Percentiles rank a stretch among this genome's conserved stretches.
Evolutionary conservation across 2,329 filamentous ascomycete genomes (phyloP).

Genomic region (Beauveria medogensis): DNA sequence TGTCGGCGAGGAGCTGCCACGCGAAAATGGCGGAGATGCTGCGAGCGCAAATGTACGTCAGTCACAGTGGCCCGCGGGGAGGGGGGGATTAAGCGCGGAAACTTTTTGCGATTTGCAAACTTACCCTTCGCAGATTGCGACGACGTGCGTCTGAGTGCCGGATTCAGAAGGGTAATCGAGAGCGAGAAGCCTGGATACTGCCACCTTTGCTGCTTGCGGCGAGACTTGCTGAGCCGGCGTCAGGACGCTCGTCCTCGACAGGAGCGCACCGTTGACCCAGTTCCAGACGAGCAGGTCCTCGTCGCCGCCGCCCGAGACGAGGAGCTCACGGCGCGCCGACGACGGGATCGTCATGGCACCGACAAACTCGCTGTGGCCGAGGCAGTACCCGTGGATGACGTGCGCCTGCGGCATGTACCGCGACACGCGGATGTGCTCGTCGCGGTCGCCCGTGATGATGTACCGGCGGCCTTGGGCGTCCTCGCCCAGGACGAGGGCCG

Average conservation of each 20-base stretch:
- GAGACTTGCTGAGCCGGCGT: constrained; percentile 30
- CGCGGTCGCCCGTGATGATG: constrained; percentile 49
- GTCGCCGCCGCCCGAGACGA: constrained; percentile 86
- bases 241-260: constrained; percentile 47
- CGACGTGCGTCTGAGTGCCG: constrained; percentile 24
- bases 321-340: constrained; percentile 42
- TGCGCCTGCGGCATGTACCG: constrained; percentile 74
- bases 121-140: constrained; percentile 37
- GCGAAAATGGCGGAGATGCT: constrained; percentile 57
- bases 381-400: constrained; percentile 81
- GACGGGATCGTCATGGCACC: constrained; percentile 62
- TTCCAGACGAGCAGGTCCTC: constrained; percentile 72
- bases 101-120: constrained; percentile 19
- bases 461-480: constrained; percentile 33
- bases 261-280: constrained; percentile 54
- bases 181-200: constrained; percentile 37
- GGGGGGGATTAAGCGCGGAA: no score
- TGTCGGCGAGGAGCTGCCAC: constrained; percentile 45
- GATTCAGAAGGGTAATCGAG: constrained; percentile 23
- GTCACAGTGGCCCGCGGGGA: neutral
- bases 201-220: constrained; percentile 32
- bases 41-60: neutral
- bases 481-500: constrained; percentile 54
- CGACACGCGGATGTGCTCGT: constrained; percentile 79
- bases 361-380: constrained; percentile 82